Percentiles rank a stretch among this genome's conserved stretches.
Conservation (phyloP, 805 yeast genomes). For the Hanseniaspora jakobsenii region DNA sequence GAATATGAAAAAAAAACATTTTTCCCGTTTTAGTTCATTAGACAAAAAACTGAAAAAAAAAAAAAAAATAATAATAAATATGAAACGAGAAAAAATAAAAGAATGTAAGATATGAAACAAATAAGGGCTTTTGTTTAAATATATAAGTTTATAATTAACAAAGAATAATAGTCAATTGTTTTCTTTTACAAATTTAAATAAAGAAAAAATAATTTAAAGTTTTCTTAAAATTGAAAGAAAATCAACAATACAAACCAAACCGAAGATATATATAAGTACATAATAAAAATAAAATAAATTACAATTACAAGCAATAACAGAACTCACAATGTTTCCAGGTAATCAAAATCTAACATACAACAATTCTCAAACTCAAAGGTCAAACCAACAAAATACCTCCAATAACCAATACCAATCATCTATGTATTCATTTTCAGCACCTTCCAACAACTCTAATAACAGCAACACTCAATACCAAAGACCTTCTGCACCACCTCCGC, state of each 20-base stretch:
- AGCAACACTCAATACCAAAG: conserved; percentile 23
- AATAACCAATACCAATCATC: conserved; percentile 20
- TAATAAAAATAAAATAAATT: not conserved
- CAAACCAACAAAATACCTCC: no score
- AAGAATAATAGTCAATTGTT: no score
- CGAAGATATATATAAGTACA: not conserved
- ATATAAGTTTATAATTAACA: no score
- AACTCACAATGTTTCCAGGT: conserved; percentile 26
- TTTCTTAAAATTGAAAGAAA: no score
- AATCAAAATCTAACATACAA: conserved; percentile 27
- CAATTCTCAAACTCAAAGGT: conserved; percentile 16
- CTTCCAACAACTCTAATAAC: conserved; percentile 3
- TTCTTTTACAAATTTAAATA: not conserved
- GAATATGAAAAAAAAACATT: no score
- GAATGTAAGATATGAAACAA: no score
- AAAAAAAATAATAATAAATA: no score
- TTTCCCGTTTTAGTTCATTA: no score
- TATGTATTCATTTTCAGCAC: conserved; percentile 22
- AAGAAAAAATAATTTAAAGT: not conserved
- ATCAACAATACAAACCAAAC: not conserved
- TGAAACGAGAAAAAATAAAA: no score
- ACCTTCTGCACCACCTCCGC: conserved; percentile 8
- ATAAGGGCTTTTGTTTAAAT: no score
- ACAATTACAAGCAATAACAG: no score
- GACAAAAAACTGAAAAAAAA: no score